Evolutionary conservation across 208 protist species (phyloP).

Genomic region (Leishmania guyanensis): DNA sequence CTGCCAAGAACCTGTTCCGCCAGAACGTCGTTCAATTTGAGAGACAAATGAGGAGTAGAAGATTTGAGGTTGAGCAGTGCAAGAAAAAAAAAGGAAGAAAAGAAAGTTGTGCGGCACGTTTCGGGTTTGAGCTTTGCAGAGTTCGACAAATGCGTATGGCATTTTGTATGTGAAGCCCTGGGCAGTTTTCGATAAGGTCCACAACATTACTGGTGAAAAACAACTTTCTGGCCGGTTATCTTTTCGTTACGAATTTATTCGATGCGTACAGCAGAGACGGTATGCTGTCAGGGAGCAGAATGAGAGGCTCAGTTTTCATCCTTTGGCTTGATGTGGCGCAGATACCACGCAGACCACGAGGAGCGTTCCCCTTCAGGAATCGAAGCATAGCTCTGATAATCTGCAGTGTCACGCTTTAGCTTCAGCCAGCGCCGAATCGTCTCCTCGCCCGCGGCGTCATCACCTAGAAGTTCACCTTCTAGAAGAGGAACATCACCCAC

Average conservation of each 20-base stretch:
- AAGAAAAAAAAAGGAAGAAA: conserved; percentile 2
- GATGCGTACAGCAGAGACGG: conserved; percentile 8
- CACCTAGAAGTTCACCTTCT: conserved; percentile 50
- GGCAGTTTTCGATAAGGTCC: not conserved
- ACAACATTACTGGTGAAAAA: not conserved
- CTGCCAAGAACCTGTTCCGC: not conserved
- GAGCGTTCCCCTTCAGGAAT: conserved; percentile 68
- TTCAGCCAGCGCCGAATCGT: conserved; percentile 51
- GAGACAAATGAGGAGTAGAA: not conserved
- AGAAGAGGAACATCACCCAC: conserved; percentile 46
- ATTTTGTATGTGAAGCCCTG: not conserved
- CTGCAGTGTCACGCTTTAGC: conserved; percentile 53
- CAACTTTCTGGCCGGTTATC: not conserved
- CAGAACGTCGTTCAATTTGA: not conserved
- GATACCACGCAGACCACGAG: conserved; percentile 79
- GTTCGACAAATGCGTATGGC: no score
- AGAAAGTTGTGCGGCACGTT: not conserved
- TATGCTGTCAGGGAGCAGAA: not conserved
- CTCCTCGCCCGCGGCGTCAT: conserved; percentile 33
- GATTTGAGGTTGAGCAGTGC: not conserved
- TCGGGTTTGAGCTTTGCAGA: not conserved
- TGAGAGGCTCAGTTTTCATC: conserved; percentile 10
- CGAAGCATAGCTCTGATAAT: conserved; percentile 73
- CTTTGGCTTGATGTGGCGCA: conserved; percentile 56
- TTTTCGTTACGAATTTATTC: not conserved